These are phyloP conservation scores for Sarocladium strictum DNA, from an alignment of 2,329 filamentous ascomycete species.

Conservation along the genomic window DNA sequence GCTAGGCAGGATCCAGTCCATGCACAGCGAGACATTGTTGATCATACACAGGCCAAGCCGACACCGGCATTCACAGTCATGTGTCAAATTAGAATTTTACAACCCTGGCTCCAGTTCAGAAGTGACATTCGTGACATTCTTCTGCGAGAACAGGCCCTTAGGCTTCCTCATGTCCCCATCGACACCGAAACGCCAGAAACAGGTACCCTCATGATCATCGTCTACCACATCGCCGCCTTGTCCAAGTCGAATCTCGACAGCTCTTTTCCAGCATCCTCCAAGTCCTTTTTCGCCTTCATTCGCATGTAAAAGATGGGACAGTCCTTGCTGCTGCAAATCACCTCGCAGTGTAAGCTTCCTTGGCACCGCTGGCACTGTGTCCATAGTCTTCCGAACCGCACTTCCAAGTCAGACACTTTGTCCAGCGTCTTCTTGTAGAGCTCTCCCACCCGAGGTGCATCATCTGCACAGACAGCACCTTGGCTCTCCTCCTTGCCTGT, in stretches of 20 bases:
- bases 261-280: constrained; percentile 91
- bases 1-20: no score
- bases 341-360: constrained; percentile 95
- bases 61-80: no score
- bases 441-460: constrained; percentile 78
- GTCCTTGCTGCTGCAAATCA: constrained; percentile 93
- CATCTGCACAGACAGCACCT: constrained; percentile 85
- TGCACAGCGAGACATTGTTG: no score
- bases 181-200: not conserved
- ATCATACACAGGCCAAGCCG: no score
- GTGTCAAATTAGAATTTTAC: no score
- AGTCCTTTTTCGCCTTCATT: constrained; percentile 99
- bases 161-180: not conserved
- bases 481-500: constrained; percentile 69
- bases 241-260: constrained; percentile 84
- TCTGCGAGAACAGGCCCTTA: not conserved
- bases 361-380: constrained; percentile 98
- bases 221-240: constrained; percentile 59
- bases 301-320: constrained; percentile 99
- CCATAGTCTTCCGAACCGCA: constrained; percentile 89
- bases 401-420: constrained; percentile 86
- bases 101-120: no score
- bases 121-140: not conserved
- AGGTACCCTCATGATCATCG: not conserved
- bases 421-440: constrained; percentile 87